phyloP scores from a whole-genome alignment of 495 filamentous ascomycete species.

The Coniosporium apollinis region DNA sequence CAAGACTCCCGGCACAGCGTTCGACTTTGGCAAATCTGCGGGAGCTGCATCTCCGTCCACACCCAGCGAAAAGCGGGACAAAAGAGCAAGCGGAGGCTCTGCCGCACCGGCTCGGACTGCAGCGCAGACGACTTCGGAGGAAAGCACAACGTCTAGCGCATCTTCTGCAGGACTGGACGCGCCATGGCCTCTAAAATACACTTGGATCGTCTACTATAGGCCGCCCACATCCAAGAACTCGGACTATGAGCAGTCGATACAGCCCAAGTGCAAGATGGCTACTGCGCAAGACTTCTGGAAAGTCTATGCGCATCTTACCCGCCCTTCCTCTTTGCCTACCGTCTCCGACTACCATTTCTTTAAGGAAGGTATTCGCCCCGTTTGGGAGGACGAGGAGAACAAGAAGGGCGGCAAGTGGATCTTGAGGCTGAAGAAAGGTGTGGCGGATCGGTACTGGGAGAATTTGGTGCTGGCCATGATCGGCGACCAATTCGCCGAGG shows the following conservation, averaged over 20 bases:
- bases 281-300: conserved; percentile 85
- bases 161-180: conserved; percentile 8
- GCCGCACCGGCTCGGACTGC: conserved; percentile 22
- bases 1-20: conserved; percentile 67
- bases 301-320: conserved; percentile 81
- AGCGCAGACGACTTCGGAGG: conserved; percentile 4
- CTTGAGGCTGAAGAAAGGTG: conserved; percentile 86
- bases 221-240: conserved; percentile 91
- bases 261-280: conserved; percentile 63
- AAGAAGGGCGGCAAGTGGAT: conserved; percentile 95
- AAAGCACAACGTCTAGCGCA: neutral
- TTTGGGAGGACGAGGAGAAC: conserved; percentile 98
- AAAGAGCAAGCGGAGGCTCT: conserved; percentile 21
- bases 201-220: conserved; percentile 94
- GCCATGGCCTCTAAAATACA: conserved; percentile 46
- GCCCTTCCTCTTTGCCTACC: conserved; percentile 70
- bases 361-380: conserved; percentile 88
- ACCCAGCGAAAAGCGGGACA: conserved; percentile 48
- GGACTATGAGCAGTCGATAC: conserved; percentile 94
- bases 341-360: conserved; percentile 98
- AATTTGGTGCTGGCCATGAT: conserved; percentile 81
- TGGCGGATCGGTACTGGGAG: conserved; percentile 95
- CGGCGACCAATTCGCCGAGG: conserved; percentile 90
- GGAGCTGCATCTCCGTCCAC: conserved; percentile 22
- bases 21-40: conserved; percentile 45